Base-by-base conservation (phyloP, 2,329 filamentous ascomycete species). In the Lecanoromycetidae sp. region DNA sequence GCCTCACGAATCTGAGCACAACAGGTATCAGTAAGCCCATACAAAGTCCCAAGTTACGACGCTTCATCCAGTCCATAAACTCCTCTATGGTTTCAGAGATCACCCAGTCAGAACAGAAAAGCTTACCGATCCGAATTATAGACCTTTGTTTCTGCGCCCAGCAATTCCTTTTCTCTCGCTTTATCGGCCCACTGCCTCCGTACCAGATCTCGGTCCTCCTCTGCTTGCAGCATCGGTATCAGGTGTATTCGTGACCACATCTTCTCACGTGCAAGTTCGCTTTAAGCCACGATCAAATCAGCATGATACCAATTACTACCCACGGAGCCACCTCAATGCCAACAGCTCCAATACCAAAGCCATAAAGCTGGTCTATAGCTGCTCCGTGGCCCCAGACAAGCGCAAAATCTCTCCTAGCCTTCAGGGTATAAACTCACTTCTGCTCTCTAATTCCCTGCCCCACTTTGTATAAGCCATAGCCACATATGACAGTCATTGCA, bases 241-340 rank as follows among this genome's bases (percentile, higher is more conserved):
- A 98, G 75, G 69, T 96, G 80, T 68, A 98, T 94, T 63, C 91
- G 83, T 52, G 86, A 79, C 91, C 91, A 98, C 79, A 94, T 91
- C 75, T 96, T 98, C 64, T 98, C 91, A 59, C 91, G 86, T 54
- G 81, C 85, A 57, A 94, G 81, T 69, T 98, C 91, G 62, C 88
- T 95, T 59, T 49, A 35, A 19, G n/a, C n/a, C 20, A 13, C n/a
- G 27, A 26, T 27, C 15, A n/a, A 17, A 12, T 48, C 26, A 48
- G 45, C 30, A 7, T 22, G n/a, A 33, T 15, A 4, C 12, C 30
- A 15, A 5, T 15, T 33, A 33, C 2, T 8, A 33, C n/a, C 30
- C 30, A 33, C 4, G 2, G 19, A 10, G 30, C 8, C 9, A 3
- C 1, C 2, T 33, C 30, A n/a, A 33, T 33, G 30, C 13, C 30